These are phyloP conservation scores for Castanospermum australe DNA, from an alignment of 306 rosid species.

Conservation along the genomic window DNA sequence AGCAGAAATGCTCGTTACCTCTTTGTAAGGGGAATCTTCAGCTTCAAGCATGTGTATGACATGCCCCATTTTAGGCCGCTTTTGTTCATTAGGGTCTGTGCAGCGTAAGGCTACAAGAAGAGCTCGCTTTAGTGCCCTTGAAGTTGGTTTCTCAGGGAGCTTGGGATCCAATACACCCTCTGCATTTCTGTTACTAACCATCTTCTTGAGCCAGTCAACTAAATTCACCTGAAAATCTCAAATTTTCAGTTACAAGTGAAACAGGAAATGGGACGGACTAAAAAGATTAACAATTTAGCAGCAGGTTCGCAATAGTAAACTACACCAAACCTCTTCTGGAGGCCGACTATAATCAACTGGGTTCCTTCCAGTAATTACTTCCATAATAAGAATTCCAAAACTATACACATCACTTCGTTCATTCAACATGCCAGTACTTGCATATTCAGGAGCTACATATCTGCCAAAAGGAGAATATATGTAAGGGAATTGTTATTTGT, in stretches of 20 bases:
- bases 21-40: constrained; percentile 70
- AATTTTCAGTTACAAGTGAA: constrained; percentile 6
- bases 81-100: constrained; percentile 76
- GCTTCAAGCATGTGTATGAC: constrained; percentile 96
- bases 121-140: constrained; percentile 77
- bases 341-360: constrained; percentile 85
- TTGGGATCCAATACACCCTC: constrained; percentile 86
- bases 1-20: constrained; percentile 47
- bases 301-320: constrained; percentile 4
- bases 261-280: not conserved
- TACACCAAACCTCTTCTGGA: constrained; percentile 65
- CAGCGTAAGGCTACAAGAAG: constrained; percentile 91
- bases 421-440: constrained; percentile 90
- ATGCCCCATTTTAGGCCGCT: constrained; percentile 90
- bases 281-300: not conserved
- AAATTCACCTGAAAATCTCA: constrained; percentile 65
- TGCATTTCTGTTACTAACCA: constrained; percentile 73
- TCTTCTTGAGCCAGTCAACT: constrained; percentile 90
- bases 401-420: constrained; percentile 87
- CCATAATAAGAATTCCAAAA: constrained; percentile 92
- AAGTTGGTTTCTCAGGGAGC: constrained; percentile 72
- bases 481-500: not conserved
- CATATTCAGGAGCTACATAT: constrained; percentile 94
- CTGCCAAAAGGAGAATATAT: constrained; percentile 42
- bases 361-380: constrained; percentile 84